Base-by-base conservation (phyloP, 2,329 filamentous ascomycete genomes). In the Tolypocladium capitatum region DNA sequence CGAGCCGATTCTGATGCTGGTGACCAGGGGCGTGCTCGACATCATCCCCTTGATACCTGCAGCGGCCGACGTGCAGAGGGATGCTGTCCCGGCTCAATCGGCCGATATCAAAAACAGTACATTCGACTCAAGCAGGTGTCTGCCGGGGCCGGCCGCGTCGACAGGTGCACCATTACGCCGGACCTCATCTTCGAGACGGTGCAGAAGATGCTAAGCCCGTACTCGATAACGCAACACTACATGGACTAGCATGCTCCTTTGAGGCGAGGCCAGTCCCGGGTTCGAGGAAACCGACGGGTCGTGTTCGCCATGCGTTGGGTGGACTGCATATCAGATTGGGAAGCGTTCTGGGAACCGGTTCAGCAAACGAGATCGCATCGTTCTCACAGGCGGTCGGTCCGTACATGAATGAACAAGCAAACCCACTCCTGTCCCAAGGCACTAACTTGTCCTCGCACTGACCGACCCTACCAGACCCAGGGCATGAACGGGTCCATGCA, bases 401-500 rank as follows among this genome's bases (percentile, higher is more conserved):
- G 28, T 18, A 16, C 38, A 28, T 24, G n/a, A n/a, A n/a, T n/a
- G n/a, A n/a, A n/a, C n/a, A n/a, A n/a, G n/a, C n/a, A n/a, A 28
- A n/a, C 7, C 38, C n/a, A 7, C 32, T n/a, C 38, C 16, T 28
- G 9, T n/a, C 14, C 24, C 21, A 18, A 10, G 21, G 8, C 14
- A 41, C 24, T 14, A 41, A 5, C 4, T 73, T 54, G 76, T 72
- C 1, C 71, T 74, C 52, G 56, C 52, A 47, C 38, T 32, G 46
- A 40, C 27, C 35, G 35, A 45, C 35, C 11, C 21, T 13, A 27
- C 45, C 38, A 47, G 82, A 80, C 61, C 2, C 81, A 84, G 57
- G 82, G 83, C 13, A 85, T 86, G 81, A 86, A 86, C 54, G 76
- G 84, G 2, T 76, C 71, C 30, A 83, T 86, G 76, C 81, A 84